Percentiles rank a stretch among this genome's conserved stretches.
These are phyloP conservation scores for Syzygium jambos DNA, from an alignment of 345 rosid species.

Conservation along the genomic window DNA sequence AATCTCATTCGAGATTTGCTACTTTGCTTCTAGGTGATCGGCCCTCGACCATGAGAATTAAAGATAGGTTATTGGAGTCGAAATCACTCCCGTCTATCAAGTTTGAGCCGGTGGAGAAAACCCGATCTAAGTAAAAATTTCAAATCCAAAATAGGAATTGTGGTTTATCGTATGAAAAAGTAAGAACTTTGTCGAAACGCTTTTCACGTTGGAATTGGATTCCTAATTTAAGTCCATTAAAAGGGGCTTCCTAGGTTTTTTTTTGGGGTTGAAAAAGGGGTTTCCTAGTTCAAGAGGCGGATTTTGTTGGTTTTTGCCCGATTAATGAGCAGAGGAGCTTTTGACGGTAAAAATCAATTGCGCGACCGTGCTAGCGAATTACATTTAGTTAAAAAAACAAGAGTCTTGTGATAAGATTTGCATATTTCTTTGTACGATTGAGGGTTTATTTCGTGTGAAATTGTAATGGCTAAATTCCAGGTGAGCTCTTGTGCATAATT, in stretches of 20 bases:
- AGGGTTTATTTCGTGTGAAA: neutral
- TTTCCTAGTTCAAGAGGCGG: neutral
- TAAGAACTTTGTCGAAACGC: neutral
- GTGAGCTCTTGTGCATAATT: neutral
- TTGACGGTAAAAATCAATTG: neutral
- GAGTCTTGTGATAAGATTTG: neutral
- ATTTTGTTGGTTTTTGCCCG: neutral
- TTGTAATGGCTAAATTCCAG: accelerated
- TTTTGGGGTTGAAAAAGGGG: neutral
- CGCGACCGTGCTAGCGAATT: neutral
- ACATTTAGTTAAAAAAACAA: neutral
- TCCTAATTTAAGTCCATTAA: neutral
- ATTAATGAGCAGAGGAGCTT: neutral
- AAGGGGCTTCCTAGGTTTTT: neutral
- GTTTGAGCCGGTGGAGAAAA: no score
- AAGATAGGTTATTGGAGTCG: no score
- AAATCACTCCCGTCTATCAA: no score
- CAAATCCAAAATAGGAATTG: no score
- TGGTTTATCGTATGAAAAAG: no score
- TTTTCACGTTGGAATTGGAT: neutral
- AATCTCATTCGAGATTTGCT: neutral
- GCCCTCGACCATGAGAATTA: no score
- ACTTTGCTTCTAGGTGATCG: no score
- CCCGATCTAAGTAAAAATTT: no score
- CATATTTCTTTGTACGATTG: neutral